Base-by-base conservation (phyloP, 371 early-diverging fungal species). In the Basidiobolus meristosporus region DNA sequence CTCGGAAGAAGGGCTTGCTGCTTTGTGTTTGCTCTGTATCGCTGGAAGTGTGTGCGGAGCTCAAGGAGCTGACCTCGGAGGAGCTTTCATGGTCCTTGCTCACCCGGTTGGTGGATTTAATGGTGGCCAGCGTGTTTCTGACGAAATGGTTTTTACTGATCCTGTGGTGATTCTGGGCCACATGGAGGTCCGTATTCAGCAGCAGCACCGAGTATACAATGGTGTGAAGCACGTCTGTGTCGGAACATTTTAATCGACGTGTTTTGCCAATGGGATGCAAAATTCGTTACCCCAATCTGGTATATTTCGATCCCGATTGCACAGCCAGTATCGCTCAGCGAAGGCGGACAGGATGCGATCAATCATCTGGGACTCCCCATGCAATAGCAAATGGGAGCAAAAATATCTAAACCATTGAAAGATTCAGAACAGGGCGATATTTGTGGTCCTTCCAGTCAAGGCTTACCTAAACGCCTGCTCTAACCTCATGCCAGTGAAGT, bases 141-240 rank as follows among this genome's bases (percentile, higher is more conserved):
- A 75, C 58, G 56, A 75, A 75, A 1, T 64, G 69, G 9, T 59
- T 54, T n/a, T 62, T 51, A 1, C 70, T 63, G 73, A 75, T 75
- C 26, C 61, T 60, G 1, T 56, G 59, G 21, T 71, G 67, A 32
- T 62, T 73, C 47, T 76, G 73, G 11, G 84, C 87, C 23, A 84
- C 70, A 50, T 90, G 84, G 23, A 91, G 60, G 53, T 93, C 95
- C 0, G 95, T 93, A 56, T 92, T 92, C 2, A 93, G 64, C 31
- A 93, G 51, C 31, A 93, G 56, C 3, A 90, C 38, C 6, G 90
- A 89, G 46, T 84, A 90, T 0, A 80, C 65, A 23, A 89, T 70
- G 14, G 82, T 82, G 51, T 93, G 81, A 0, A 87, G 83, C 14
- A 80, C 77, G 42, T 77, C 78, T 51, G 32, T 12, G n/a, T n/a